phyloP scores from a whole-genome alignment of 768 basidiomycete species.

The Boletus huronensis region DNA sequence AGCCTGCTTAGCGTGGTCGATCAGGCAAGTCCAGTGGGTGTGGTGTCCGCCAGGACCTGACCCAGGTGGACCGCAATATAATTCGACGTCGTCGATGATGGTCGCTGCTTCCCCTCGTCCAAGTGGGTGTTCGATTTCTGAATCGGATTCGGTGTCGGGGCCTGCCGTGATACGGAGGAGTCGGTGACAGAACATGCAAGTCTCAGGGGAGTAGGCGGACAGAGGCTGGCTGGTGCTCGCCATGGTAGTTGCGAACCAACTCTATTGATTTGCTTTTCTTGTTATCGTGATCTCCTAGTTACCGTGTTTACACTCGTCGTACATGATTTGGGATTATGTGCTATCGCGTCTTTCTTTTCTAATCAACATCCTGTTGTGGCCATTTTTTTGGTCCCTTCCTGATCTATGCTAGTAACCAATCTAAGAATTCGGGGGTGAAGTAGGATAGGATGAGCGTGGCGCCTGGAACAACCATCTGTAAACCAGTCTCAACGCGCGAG shows the following conservation, averaged over 20 bases:
- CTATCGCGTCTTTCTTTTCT: neutral
- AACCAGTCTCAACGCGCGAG: neutral
- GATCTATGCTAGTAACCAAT: conserved; percentile 57
- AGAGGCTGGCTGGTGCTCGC: conserved; percentile 1
- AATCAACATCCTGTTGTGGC: neutral
- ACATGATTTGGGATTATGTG: neutral
- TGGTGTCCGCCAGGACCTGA: conserved; percentile 23
- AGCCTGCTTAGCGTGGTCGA: conserved; percentile 17
- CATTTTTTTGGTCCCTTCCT: neutral
- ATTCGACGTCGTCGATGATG: conserved; percentile 24
- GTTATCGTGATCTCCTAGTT: neutral
- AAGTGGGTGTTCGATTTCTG: neutral
- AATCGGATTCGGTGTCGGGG: conserved; percentile 3
- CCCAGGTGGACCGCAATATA: conserved; percentile 22
- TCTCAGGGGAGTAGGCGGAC: conserved; percentile 19
- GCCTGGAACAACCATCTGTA: conserved; percentile 45
- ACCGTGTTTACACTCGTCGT: conserved; percentile 1
- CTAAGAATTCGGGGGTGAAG: conserved; percentile 95
- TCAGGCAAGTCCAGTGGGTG: conserved; percentile 27
- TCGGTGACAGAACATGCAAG: conserved; percentile 24
- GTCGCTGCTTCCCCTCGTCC: conserved; percentile 3
- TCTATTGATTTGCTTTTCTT: neutral
- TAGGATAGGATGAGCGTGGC: conserved; percentile 90
- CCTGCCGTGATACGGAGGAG: conserved; percentile 11
- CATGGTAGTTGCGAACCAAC: neutral